Evolutionary conservation across 805 yeast genomes (phyloP), one percentile per base, ranked within the genome.

Genomic region (Yarrowia sp.): DNA sequence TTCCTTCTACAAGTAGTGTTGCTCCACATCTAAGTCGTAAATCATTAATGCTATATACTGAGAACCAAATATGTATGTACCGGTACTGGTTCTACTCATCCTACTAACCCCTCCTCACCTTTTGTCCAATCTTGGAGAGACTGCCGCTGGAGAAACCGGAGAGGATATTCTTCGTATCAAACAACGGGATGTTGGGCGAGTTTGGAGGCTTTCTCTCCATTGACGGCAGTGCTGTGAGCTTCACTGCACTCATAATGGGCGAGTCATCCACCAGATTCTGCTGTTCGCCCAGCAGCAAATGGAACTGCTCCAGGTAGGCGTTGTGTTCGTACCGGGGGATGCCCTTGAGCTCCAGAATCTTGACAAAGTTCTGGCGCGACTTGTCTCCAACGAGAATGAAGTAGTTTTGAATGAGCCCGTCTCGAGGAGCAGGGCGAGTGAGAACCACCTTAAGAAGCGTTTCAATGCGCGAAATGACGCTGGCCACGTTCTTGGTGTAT

Each of bases 371-470:
- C 12, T 77, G 76, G 36, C 84, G 77, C 33, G 86, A 85, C 56
- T 82, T 81, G 76, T 91, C 97, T 9, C 87, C 87, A 64, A 91
- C 81, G 14, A 89, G 78, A 67, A 82, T 81, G 73, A 90, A 85
- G 75, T 91, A 91, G 73, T 82, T 85, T 56, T 85, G 84, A 1
- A 90, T 86, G 24, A 91, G 82, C 9, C 81, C 82, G 66, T 83
- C 85, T 67, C 84, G 82, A n/a, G 96, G 96, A n/a, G 85, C 82
- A 8, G 81, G 77, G 13, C 87, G 86, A 0, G 90, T 85, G 75
- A 88, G 79, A 39, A 92, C 76, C 3, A 91, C 84, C 73, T 90
- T 89, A 68, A 92, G 79, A n/a, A 92, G 76, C 1, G 84, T 80
- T 72, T 90, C 94, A 2, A 90, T 75, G 30, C 79, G 77, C n/a